Evolutionary conservation across 768 basidiomycete species (phyloP).

Genomic region (Tulasnella calospora): DNA sequence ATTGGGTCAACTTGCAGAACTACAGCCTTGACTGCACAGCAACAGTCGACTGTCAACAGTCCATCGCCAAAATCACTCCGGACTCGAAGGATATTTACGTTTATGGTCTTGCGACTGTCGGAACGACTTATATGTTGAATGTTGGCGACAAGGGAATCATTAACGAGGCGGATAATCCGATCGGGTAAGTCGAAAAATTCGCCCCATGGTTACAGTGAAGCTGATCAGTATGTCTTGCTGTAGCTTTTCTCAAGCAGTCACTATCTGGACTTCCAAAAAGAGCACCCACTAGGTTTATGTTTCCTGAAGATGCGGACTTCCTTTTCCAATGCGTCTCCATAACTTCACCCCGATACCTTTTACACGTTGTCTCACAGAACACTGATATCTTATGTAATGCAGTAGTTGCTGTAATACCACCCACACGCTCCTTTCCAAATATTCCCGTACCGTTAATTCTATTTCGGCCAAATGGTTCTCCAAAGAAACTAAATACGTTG

Average conservation of each 20-base stretch:
- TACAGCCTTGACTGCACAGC: neutral
- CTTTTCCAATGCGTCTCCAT: neutral
- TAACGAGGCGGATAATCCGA: neutral
- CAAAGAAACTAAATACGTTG: neutral
- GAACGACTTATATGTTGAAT: conserved; percentile 22
- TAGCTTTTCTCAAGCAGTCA: neutral
- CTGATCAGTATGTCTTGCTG: neutral
- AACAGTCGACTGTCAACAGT: conserved; percentile 10
- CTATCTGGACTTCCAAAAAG: conserved; percentile 20
- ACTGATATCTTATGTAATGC: neutral
- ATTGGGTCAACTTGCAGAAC: conserved; percentile 5
- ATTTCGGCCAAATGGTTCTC: neutral
- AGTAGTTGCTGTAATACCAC: neutral
- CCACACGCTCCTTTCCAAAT: neutral
- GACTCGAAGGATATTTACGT: conserved; percentile 1
- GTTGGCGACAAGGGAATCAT: conserved; percentile 13
- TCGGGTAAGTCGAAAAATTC: neutral
- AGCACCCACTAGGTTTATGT: neutral
- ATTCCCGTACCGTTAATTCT: neutral
- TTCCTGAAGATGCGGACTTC: neutral
- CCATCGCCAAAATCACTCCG: conserved; percentile 12
- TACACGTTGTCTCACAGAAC: too few relatives aligned
- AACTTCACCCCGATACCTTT: too few relatives aligned
- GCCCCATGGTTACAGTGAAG: neutral
- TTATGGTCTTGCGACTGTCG: conserved; percentile 22